Evolutionary conservation across 352 stramenopile genomes (phyloP), one percentile per base, ranked within the genome.

Genomic region (Halophytophthora polymorphica): DNA sequence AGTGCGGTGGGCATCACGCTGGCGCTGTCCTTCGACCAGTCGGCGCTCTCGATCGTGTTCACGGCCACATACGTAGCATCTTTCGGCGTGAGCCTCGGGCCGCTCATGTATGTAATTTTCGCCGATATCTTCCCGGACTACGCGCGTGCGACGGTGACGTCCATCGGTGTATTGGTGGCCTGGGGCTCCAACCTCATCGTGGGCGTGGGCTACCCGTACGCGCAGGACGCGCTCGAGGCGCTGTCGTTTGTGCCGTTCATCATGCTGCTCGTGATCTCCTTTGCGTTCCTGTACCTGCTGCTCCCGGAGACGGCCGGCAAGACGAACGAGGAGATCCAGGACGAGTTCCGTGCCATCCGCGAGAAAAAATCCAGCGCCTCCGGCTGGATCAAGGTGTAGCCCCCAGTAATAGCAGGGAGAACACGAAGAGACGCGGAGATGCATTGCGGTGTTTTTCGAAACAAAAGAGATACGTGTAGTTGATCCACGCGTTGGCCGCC

Each of bases 281-380:
- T 79, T 10, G 54, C 53, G 29, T 67, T 74, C 42, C 11, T 74
- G n/a, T 67, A 65, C 42, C 50, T 44, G 10, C 19, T 73, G 28
- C 46, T 82, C 3, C 71, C 71, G 2, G 69, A 82, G 53, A 82
- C 71, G 21, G 63, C 54, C 6, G 66, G 64, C 40, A 76, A 72
- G 60, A 79, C 71, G 19, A 71, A 66, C 31, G 71, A 75, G 11
- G 71, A 79, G 58, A 78, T 82, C 43, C 66, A 81, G 43, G 50
- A 64, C 10, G 66, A 71, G 29, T 81, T 81, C 61, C 63, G 66
- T 28, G 55, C 54, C 10, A 62, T 68, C 19, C 64, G 58, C 31
- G 46, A 59, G 19, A 65, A 59, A 43, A 72, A 68, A 31, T 48
- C 35, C 23, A 40, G 49, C 15, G 36, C 38, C n/a, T 21, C n/a